These are phyloP conservation scores for Chrysochromulina parva DNA, from an alignment of 78 protist species.

Conservation along the genomic window DNA sequence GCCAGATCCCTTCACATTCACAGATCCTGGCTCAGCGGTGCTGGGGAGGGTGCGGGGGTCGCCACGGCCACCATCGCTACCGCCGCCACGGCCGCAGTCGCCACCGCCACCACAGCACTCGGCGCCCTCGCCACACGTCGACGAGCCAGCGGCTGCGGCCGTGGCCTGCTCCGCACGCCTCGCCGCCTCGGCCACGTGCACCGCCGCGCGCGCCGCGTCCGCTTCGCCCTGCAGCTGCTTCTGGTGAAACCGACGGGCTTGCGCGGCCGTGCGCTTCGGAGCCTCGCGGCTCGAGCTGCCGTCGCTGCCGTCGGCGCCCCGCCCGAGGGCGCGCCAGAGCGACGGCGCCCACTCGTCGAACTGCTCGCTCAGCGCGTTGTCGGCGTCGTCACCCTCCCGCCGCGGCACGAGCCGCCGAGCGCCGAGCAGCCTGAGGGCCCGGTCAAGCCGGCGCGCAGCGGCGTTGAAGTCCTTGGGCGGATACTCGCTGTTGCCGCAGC, in stretches of 20 bases:
- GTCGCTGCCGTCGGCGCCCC: no score
- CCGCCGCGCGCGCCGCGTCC: not conserved
- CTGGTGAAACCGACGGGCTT: not conserved
- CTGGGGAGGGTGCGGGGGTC: no score
- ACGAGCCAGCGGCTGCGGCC: no score
- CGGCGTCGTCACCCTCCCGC: conserved; percentile 17
- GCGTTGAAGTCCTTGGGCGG: conserved; percentile 14
- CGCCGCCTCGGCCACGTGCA: not conserved
- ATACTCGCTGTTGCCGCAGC: conserved; percentile 54
- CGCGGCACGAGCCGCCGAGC: not conserved
- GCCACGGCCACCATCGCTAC: no score
- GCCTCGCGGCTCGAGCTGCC: no score
- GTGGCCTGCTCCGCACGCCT: not conserved
- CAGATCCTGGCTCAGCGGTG: no score
- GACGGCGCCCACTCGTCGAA: not conserved
- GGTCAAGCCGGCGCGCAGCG: not conserved
- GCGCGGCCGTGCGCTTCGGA: no score
- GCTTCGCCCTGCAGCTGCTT: not conserved
- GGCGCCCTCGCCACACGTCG: no score
- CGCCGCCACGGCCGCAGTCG: no score
- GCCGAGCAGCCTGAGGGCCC: conserved; percentile 6
- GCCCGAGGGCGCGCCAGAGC: not conserved
- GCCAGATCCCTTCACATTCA: no score
- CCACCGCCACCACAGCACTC: no score
- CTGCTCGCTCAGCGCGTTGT: not conserved